Evolutionary conservation across 805 yeast genomes (phyloP).

Genomic region (Metschnikowia colocasiae): DNA sequence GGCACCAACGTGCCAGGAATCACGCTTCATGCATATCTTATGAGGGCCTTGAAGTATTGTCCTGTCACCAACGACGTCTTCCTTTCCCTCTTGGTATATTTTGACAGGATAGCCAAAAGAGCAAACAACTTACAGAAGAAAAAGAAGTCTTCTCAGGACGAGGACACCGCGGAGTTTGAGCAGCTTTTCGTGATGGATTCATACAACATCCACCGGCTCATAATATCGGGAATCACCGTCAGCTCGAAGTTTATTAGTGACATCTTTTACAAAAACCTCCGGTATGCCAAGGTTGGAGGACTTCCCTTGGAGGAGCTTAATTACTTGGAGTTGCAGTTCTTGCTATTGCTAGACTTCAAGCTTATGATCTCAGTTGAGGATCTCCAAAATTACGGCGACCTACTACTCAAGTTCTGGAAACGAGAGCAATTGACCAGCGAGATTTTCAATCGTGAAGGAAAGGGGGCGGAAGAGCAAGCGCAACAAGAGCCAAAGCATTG

Average conservation of each 20-base stretch:
- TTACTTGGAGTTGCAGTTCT: slow-evolving; percentile 85
- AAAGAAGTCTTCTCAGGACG: slow-evolving; percentile 24
- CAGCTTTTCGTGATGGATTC: slow-evolving; percentile 93
- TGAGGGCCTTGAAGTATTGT: slow-evolving; percentile 90
- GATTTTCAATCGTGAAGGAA: slow-evolving; percentile 15
- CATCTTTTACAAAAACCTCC: slow-evolving; percentile 87
- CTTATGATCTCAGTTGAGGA: slow-evolving; percentile 87
- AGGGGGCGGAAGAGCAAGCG: neutral
- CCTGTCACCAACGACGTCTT: slow-evolving; percentile 98
- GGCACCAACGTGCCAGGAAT: slow-evolving; percentile 98
- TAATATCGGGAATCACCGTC: slow-evolving; percentile 92
- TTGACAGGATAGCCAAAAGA: slow-evolving; percentile 87
- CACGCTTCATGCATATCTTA: slow-evolving; percentile 79
- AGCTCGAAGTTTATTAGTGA: slow-evolving; percentile 93
- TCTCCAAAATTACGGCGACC: slow-evolving; percentile 83
- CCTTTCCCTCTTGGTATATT: slow-evolving; percentile 82
- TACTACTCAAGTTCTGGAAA: slow-evolving; percentile 80
- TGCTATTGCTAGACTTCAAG: slow-evolving; percentile 79
- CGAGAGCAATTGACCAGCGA: slow-evolving; percentile 54
- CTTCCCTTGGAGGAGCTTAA: slow-evolving; percentile 89
- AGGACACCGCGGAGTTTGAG: slow-evolving; percentile 25
- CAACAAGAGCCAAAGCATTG: slow-evolving; percentile 4
- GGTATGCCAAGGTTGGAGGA: slow-evolving; percentile 96
- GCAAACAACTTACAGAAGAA: slow-evolving; percentile 50
- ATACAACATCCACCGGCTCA: slow-evolving; percentile 88